Base-by-base conservation (phyloP, 2,329 filamentous ascomycete species). In the Camillea tinctor region DNA sequence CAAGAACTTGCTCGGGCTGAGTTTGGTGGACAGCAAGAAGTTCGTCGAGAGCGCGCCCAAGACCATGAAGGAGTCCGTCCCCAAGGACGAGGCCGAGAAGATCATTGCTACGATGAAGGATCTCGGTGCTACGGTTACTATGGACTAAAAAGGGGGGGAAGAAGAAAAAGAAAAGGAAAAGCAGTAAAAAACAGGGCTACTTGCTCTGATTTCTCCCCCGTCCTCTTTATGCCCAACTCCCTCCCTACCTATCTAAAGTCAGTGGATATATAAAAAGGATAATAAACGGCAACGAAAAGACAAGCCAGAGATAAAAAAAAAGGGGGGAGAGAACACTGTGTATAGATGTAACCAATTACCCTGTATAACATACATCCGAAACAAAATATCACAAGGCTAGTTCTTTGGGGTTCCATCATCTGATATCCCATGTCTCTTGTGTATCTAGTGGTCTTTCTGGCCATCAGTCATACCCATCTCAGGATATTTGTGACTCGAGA, bases 1-100 rank as follows among this genome's bases (percentile, higher is more conserved):
- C 82, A 99, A 99, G 88, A 88, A 87, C 73, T 84, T 99, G 87
- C 83, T 99, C 62, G 95, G 95, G 50, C 80, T 99, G 74, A 96
- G 91, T 76, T 85, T 99, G 81, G 96, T 99, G 69, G 95, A 99
- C 80, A 96, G 92, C 81, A 99, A 99, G 90, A 99, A 99, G 84
- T 99, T 99, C 73, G 95, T 99, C 68, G 95, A 99, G 85, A 92
- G 91, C 74, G 93, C 91, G 69, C 95, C 95, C 66, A 99, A 99
- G 89, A 82, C 92, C 78, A 91, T 99, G 92, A 98, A 98, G 88
- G 95, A 99, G 81, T 93, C 91, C 55, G 93, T 99, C 69, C 91
- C 94, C 66, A 99, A 99, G 87, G 95, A 99, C 74, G 96, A 99
- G 77, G 93, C 92, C 7, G 94, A 98, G 85, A 99, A 99, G 89